A percentile compares a stretch with the other conserved stretches of the same genome.
phyloP scores from a whole-genome alignment of 2,329 filamentous ascomycete species.

The Penicillium corylophilum region DNA sequence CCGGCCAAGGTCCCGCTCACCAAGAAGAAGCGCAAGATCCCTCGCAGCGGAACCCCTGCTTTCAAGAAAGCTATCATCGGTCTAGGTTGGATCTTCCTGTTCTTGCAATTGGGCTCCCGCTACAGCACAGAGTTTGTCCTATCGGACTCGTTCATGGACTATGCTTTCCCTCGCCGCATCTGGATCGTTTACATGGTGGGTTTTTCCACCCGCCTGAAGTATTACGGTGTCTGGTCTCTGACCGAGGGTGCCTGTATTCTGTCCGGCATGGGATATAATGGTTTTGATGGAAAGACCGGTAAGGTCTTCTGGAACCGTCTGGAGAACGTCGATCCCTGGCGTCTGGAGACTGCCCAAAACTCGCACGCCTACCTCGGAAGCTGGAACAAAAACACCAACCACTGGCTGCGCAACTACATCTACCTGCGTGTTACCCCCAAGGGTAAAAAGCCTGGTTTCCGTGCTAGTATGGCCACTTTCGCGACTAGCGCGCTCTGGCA shows the following conservation, averaged over 20 bases:
- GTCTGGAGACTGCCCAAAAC: constrained; percentile 88
- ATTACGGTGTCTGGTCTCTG: constrained; percentile 93
- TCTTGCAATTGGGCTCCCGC: constrained; percentile 67
- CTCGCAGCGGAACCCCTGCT: constrained; percentile 83
- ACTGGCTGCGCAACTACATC: constrained; percentile 93
- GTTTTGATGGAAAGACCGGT: constrained; percentile 78
- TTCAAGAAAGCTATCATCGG: constrained; percentile 72
- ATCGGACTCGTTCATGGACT: constrained; percentile 63
- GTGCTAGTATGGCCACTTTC: constrained; percentile 91
- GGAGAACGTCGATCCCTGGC: constrained; percentile 82
- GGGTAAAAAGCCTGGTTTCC: constrained; percentile 94
- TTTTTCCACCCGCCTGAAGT: constrained; percentile 81
- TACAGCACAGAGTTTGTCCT: constrained; percentile 67
- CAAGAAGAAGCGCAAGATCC: constrained; percentile 86
- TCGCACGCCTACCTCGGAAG: constrained; percentile 84
- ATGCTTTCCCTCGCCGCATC: constrained; percentile 69
- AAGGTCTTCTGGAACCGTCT: constrained; percentile 87
- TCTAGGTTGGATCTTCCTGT: constrained; percentile 74
- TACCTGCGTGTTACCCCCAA: constrained; percentile 93
- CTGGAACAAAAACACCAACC: constrained; percentile 99
- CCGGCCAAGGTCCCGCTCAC: constrained; percentile 82
- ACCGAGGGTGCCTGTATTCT: constrained; percentile 95
- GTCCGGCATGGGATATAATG: constrained; percentile 90
- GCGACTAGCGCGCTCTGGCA: constrained; percentile 96
- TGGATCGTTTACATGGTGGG: constrained; percentile 82